phyloP scores from a whole-genome alignment of 306 rosid species.

The Hippophae gyantsensis region DNA sequence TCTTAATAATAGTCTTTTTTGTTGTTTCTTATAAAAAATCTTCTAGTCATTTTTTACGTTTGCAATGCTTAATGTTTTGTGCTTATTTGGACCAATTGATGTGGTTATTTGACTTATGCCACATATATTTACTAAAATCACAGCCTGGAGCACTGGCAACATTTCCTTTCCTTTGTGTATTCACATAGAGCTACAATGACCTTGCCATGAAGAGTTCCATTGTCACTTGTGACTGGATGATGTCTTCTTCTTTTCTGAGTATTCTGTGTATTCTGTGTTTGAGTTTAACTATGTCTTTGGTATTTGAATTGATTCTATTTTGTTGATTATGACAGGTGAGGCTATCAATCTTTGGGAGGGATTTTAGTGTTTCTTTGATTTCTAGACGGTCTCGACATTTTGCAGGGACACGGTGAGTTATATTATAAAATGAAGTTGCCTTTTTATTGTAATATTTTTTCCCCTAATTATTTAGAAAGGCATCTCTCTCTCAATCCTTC shows the following conservation, averaged over 20 bases:
- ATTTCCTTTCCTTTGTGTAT: too few relatives aligned
- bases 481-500: neutral
- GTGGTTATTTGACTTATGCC: too few relatives aligned
- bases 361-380: constrained; percentile 70
- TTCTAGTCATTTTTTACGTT: too few relatives aligned
- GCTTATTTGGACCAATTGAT: too few relatives aligned
- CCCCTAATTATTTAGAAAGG: neutral
- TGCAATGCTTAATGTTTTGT: too few relatives aligned
- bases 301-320: constrained; percentile 10
- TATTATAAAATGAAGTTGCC: neutral
- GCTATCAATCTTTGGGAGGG: constrained; percentile 84
- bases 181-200: too few relatives aligned
- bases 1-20: too few relatives aligned
- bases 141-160: too few relatives aligned
- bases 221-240: neutral
- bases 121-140: too few relatives aligned
- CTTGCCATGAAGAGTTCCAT: neutral
- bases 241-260: neutral
- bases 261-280: constrained; percentile 2
- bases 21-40: too few relatives aligned
- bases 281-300: constrained; percentile 1
- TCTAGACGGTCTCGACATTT: constrained; percentile 95
- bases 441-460: neutral
- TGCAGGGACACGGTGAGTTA: constrained; percentile 91
- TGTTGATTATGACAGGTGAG: constrained; percentile 47